phyloP scores from a whole-genome alignment of 1,284 basidiomycete genomes.

The Volvariella surrecta region DNA sequence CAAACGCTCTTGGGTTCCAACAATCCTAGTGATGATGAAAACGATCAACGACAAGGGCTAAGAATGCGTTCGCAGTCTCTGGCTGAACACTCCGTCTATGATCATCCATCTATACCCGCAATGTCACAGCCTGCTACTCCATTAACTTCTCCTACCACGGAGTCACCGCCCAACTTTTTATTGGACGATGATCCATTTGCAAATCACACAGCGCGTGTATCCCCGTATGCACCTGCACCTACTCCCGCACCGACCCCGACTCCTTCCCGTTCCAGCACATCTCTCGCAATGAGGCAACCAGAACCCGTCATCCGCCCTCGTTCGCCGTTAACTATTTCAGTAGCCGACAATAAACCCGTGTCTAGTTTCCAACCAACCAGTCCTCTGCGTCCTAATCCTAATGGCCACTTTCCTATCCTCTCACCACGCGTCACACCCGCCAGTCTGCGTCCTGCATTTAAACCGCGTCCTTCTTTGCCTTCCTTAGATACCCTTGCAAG shows the following conservation, averaged over 20 bases:
- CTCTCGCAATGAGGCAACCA: constrained; percentile 16
- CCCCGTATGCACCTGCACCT: constrained; percentile 10
- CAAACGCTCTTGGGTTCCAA: constrained; percentile 6
- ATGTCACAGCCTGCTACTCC: constrained; percentile 5
- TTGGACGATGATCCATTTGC: constrained; percentile 69
- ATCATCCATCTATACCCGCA: neutral
- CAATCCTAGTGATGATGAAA: neutral
- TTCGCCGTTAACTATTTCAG: neutral
- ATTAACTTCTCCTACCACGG: constrained; percentile 13
- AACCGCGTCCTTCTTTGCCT: constrained; percentile 55
- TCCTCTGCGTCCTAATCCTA: neutral
- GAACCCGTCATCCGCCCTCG: constrained; percentile 2
- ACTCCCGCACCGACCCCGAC: constrained; percentile 12
- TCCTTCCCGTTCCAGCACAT: constrained; percentile 10
- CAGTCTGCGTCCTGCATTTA: constrained; percentile 49
- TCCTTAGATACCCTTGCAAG: constrained; percentile 50
- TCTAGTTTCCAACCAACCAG: neutral
- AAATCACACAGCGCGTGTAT: constrained; percentile 27
- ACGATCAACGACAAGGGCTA: constrained; percentile 1
- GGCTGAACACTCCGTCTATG: constrained; percentile 6
- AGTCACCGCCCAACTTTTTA: constrained; percentile 33
- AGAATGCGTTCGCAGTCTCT: constrained; percentile 1
- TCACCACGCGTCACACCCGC: constrained; percentile 32
- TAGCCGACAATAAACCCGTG: no score
- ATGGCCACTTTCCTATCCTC: constrained; percentile 7